Percentiles rank a stretch among this genome's conserved stretches.
These are phyloP conservation scores for Paecilomyces niveus DNA, from an alignment of 2,329 filamentous ascomycete genomes.

Conservation along the genomic window DNA sequence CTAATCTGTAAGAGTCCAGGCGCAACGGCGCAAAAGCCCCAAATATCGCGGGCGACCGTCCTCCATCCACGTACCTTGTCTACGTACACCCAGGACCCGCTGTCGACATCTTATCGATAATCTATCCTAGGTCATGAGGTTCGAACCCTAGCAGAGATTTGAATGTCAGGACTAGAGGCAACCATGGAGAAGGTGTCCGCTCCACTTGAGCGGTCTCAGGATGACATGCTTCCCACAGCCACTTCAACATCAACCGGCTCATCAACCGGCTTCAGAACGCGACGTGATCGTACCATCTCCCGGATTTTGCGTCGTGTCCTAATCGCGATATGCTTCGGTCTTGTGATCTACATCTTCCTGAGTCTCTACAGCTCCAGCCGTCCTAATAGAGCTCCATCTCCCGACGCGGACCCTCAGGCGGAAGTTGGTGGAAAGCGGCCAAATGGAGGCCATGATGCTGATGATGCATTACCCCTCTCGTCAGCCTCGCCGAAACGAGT, in stretches of 20 bases:
- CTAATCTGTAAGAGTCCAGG: not conserved
- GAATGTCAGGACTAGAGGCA: not conserved
- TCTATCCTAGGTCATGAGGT: not conserved
- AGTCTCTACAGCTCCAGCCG: not conserved
- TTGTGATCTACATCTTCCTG: slow-evolving; percentile 6
- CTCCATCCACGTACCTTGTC: not conserved
- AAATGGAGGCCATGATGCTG: not conserved
- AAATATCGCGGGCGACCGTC: not conserved
- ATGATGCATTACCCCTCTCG: slow-evolving; percentile 2
- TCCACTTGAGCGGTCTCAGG: not conserved
- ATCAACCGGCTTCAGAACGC: not conserved
- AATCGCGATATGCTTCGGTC: slow-evolving; percentile 7
- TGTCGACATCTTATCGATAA: not conserved
- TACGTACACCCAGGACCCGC: not conserved
- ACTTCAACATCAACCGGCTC: not conserved
- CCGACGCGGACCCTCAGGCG: not conserved
- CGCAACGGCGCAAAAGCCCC: not conserved
- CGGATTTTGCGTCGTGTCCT: slow-evolving; percentile 7
- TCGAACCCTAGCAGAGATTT: not conserved
- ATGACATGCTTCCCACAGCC: slow-evolving; percentile 4
- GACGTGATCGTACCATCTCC: slow-evolving; percentile 1
- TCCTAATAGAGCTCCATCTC: not conserved
- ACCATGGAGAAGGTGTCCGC: not conserved
- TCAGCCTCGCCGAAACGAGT: slow-evolving; percentile 37
- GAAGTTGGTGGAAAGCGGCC: not conserved